These are phyloP conservation scores for Alternaria burnsii DNA, from an alignment of 2,329 filamentous ascomycete genomes.

Conservation along the genomic window DNA sequence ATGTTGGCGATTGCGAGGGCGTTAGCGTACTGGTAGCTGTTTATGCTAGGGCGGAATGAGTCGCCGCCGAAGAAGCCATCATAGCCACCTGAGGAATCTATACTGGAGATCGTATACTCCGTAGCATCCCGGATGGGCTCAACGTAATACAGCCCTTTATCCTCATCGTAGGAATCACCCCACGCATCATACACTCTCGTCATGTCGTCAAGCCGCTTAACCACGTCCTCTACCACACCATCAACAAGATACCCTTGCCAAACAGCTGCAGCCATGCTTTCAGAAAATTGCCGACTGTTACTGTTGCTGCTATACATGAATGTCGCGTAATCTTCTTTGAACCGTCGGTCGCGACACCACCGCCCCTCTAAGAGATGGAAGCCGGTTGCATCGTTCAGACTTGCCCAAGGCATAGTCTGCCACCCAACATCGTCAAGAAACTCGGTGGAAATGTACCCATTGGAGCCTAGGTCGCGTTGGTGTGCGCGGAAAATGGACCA, in stretches of 20 bases:
- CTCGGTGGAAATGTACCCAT: conserved; percentile 57
- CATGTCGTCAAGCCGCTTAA: conserved; percentile 48
- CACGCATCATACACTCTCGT: conserved; percentile 50
- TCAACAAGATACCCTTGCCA: conserved; percentile 56
- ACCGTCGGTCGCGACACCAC: conserved; percentile 57
- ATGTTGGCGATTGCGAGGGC: conserved; percentile 54
- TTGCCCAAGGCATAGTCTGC: conserved; percentile 54
- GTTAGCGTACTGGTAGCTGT: conserved; percentile 57
- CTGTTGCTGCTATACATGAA: conserved; percentile 53
- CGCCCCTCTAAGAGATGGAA: conserved; percentile 57
- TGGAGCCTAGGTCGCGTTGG: conserved; percentile 54
- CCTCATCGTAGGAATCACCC: conserved; percentile 50
- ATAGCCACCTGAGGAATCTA: conserved; percentile 52
- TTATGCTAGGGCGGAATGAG: conserved; percentile 56
- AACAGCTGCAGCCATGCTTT: conserved; percentile 54
- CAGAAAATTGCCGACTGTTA: conserved; percentile 56
- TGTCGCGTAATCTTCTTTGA: conserved; percentile 55
- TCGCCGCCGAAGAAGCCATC: conserved; percentile 55
- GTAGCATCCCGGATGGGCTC: conserved; percentile 56
- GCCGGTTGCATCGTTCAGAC: conserved; percentile 56
- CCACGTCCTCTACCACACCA: conserved; percentile 47
- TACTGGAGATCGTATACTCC: conserved; percentile 57
- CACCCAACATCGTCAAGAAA: conserved; percentile 57
- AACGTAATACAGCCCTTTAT: conserved; percentile 55
- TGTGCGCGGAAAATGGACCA: conserved; percentile 57